Percentiles rank a stretch among this genome's conserved stretches.
phyloP scores from a whole-genome alignment of 2,329 filamentous ascomycete species.

The Chaetomiaceae sp. region DNA sequence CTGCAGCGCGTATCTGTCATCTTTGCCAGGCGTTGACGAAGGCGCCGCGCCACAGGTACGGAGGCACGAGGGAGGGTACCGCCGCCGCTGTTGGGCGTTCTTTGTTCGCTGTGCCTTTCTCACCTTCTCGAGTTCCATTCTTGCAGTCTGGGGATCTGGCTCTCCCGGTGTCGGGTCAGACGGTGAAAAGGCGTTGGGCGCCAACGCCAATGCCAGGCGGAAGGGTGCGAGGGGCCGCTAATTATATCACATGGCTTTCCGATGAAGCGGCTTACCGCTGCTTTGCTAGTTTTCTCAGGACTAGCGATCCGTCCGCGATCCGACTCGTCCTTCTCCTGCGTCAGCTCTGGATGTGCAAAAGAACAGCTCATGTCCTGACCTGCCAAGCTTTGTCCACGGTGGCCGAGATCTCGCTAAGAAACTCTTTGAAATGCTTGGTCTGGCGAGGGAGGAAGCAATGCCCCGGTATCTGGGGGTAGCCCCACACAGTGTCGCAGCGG shows the following conservation, averaged over 20 bases:
- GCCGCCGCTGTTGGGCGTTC: not conserved
- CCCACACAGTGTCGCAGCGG: not conserved
- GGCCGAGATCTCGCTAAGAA: not conserved
- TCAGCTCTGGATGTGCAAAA: too few relatives aligned
- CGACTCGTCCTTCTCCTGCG: too few relatives aligned
- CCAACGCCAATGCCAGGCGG: not conserved
- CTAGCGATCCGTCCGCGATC: too few relatives aligned
- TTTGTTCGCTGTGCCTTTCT: constrained; percentile 3
- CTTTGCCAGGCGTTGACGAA: not conserved
- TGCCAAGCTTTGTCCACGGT: not conserved
- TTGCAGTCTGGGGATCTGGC: not conserved
- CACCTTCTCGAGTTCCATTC: not conserved
- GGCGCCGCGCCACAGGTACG: not conserved
- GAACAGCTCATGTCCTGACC: not conserved
- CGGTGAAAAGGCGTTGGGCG: not conserved
- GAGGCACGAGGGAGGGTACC: too few relatives aligned
- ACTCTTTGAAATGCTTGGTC: not conserved
- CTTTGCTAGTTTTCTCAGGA: not conserved
- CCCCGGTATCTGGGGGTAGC: not conserved
- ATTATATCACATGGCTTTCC: not conserved
- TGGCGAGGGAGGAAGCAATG: too few relatives aligned
- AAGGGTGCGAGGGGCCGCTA: too few relatives aligned
- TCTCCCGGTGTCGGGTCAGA: not conserved
- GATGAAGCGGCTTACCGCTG: constrained; percentile 1
- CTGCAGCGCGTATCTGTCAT: not conserved